Evolutionary conservation across 495 filamentous ascomycete genomes (phyloP), one percentile per base, ranked within the genome.

Genomic region (Penicillium macrosclerotiorum): DNA sequence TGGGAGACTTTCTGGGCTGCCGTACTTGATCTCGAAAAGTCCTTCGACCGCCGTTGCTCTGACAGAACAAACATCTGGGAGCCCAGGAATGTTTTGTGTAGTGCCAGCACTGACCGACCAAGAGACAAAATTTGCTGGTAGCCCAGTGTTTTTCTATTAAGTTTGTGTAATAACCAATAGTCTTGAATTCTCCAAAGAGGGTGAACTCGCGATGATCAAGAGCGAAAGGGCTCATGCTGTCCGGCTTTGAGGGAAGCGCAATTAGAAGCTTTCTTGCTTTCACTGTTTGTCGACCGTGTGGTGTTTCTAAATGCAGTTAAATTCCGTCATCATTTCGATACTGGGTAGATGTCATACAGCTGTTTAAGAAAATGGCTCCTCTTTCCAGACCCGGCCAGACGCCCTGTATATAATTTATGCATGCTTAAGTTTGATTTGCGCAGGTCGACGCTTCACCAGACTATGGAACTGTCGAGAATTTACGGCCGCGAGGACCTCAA

Each of bases 241-340:
- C 30, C 1, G 64, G 30, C 12, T 46, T 65, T 1, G 70, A 72
- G 1, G 70, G 75, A 14, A 73, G 67, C 2, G 76, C 59, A 18
- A 75, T 55, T 25, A 81, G 44, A 9, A 80, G 54, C 47, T 76
- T 73, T 20, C 64, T 69, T 3, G 73, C 72, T 35, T 55, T 41
- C 44, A 80, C 65, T 20, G 63, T 54, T 42, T 63, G 59, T 0
- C 7, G 20, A 1, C 71, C 74, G 6, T 51, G 42, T 1, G 64
- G 57, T 1, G 67, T 71, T 20, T 62, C 35, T 5, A 77, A 58
- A 4, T 55, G 20, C 6, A 77, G 26, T 18, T 59, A 48, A 11
- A 73, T 57, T 7, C 46, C 45, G 4, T 44, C 19, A 2, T 39
- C 7, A n/a, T 42, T 27, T 35, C 56, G 47, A 5, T 71, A 63